A percentile compares a stretch with the other conserved stretches of the same genome.
These are phyloP conservation scores for Phlebopus sp. DNA, from an alignment of 1,284 basidiomycete species.

Conservation along the genomic window DNA sequence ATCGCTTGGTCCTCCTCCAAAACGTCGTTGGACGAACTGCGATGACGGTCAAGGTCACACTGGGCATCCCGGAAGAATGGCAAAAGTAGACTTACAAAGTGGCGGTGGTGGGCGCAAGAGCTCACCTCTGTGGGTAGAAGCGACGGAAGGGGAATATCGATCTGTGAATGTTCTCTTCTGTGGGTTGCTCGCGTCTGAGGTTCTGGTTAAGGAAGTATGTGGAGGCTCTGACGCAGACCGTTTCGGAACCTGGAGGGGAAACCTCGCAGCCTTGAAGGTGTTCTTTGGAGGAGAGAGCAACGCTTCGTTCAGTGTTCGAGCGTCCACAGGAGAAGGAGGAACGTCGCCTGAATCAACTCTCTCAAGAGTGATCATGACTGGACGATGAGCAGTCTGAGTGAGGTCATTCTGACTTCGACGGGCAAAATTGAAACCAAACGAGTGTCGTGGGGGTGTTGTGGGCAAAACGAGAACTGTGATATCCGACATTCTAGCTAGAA, in stretches of 20 bases:
- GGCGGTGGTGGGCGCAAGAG: slow-evolving; percentile 58
- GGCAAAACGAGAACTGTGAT: slow-evolving; percentile 34
- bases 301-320: slow-evolving; percentile 16
- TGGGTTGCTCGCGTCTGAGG: slow-evolving; percentile 4
- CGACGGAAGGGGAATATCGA: slow-evolving; percentile 28
- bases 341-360: slow-evolving; percentile 34
- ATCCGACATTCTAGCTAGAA: slow-evolving; percentile 26
- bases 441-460: slow-evolving; percentile 23
- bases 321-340: slow-evolving; percentile 29
- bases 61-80: neutral
- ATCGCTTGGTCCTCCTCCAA: slow-evolving; percentile 64
- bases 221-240: slow-evolving; percentile 31
- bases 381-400: slow-evolving; percentile 12
- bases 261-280: slow-evolving; percentile 31
- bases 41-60: neutral
- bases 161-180: slow-evolving; percentile 20
- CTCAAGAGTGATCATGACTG: slow-evolving; percentile 53
- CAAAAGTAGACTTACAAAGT: slow-evolving; percentile 47
- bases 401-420: slow-evolving; percentile 28
- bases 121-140: slow-evolving; percentile 36
- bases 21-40: slow-evolving; percentile 67
- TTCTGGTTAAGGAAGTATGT: slow-evolving; percentile 4
- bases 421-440: slow-evolving; percentile 30
- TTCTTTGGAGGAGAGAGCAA: slow-evolving; percentile 52
- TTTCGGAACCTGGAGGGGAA: slow-evolving; percentile 13